These are phyloP conservation scores for Thelonectria blattea DNA, from an alignment of 2,329 filamentous ascomycete genomes.

Conservation along the genomic window DNA sequence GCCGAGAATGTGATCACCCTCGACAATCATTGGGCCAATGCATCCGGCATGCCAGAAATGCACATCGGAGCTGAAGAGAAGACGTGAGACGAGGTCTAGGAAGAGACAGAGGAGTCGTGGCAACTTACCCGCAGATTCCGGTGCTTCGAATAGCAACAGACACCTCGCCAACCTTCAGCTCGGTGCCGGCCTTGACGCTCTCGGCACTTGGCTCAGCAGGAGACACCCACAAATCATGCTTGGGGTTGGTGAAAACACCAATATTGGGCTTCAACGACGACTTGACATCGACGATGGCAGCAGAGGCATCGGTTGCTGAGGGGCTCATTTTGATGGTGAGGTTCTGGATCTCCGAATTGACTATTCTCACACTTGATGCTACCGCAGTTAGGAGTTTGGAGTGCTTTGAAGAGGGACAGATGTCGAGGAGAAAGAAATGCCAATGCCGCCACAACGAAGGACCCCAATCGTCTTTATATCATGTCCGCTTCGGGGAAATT, in stretches of 20 bases:
- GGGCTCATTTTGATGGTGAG: conserved; percentile 41
- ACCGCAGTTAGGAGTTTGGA: conserved; percentile 9
- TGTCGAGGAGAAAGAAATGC: conserved; percentile 23
- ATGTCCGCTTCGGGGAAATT: conserved; percentile 32
- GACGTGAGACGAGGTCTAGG: conserved; percentile 15
- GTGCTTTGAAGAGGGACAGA: conserved; percentile 15
- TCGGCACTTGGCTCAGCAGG: conserved; percentile 79
- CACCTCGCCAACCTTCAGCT: conserved; percentile 81
- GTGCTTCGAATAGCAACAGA: conserved; percentile 90
- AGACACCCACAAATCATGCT: conserved; percentile 88
- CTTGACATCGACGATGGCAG: conserved; percentile 32
- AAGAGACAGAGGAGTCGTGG: conserved; percentile 1
- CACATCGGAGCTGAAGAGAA: conserved; percentile 74
- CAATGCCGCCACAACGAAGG: conserved; percentile 23
- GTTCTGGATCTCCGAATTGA: conserved; percentile 15
- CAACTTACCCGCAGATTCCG: conserved; percentile 85
- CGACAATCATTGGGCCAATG: conserved; percentile 95
- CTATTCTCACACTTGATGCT: conserved; percentile 17
- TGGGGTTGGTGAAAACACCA: conserved; percentile 93
- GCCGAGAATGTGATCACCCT: conserved; percentile 86
- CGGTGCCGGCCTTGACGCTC: conserved; percentile 70
- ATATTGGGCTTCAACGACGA: conserved; percentile 77
- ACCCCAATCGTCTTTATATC: conserved; percentile 33
- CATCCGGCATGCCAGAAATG: conserved; percentile 97
- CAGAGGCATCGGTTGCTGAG: conserved; percentile 41